Evolutionary conservation across 805 yeast genomes (phyloP), one percentile per base, ranked within the genome.

Genomic region (Wickerhamiella azyma): DNA sequence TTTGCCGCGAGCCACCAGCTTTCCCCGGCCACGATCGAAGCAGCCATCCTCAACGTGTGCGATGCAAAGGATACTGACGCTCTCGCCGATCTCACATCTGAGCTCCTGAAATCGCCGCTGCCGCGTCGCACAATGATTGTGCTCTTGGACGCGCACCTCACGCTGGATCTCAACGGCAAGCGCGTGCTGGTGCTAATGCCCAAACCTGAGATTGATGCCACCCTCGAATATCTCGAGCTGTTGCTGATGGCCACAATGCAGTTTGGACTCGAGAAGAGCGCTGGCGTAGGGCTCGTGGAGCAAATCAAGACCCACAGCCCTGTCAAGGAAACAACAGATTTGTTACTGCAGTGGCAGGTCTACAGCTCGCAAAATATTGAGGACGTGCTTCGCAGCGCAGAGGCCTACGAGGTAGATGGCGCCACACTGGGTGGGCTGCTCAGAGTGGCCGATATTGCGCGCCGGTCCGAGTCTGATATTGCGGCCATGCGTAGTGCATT

Each of bases 291-390:
- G 6, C 45, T 53, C 9, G 47, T 35, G 21, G 36, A 26, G 11
- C 35, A 24, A 14, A 46, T 53, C 11, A 43, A 37, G 42, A 29
- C 18, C 1, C 45, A 42, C 13, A 18, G 40, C 6, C 29, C 16
- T 14, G 57, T 57, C 21, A 56, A 59, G 42, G 66, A 59, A 28
- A 57, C 66, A 1, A 63, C 66, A 66, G 66, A 63, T 42, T 56
- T 57, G 13, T 46, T 63, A 43, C 55, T 58, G 7, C 68, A 63
- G 41, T 65, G 64, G 64, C 37, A 55, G 2, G 59, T 55, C 2
- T 64, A 59, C 49, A 45, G 50, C 17, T 46, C 43, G 9, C 14
- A 45, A n/a, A 54, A 51, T 26, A 32, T 52, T 2, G 45, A 37
- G 28, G 41, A 36, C 2, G 29, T 55, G 6, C 24, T 59, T 2